phyloP scores from a whole-genome alignment of 2,329 filamentous ascomycete species.

The Ophiocordyceps camponoti-floridani region DNA sequence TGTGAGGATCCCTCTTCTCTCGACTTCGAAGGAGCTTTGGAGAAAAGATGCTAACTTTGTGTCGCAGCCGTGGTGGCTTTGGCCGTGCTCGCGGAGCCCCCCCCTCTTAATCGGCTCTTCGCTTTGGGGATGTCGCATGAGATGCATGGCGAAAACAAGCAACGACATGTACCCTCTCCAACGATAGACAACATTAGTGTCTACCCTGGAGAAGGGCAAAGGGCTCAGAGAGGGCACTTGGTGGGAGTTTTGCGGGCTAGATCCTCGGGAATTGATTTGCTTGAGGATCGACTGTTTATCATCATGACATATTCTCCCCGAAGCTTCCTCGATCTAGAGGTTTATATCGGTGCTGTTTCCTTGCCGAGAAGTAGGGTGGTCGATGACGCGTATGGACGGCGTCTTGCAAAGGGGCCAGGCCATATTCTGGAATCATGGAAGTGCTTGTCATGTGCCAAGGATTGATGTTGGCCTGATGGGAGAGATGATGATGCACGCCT shows the following conservation, averaged over 20 bases:
- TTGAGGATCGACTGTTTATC: slow-evolving; percentile 23
- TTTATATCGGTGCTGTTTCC: background rate
- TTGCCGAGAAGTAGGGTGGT: background rate
- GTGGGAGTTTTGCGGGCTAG: slow-evolving; percentile 28
- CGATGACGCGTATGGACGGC: background rate
- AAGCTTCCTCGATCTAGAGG: slow-evolving; percentile 3
- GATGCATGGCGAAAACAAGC: slow-evolving; percentile 23
- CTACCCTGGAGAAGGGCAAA: slow-evolving; percentile 21
- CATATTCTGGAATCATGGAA: too few relatives aligned
- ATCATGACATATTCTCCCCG: slow-evolving; percentile 15
- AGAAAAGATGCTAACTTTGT: slow-evolving; percentile 1
- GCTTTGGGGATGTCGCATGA: slow-evolving; percentile 22
- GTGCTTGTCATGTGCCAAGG: too few relatives aligned
- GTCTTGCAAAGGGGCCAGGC: background rate
- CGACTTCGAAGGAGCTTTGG: background rate
- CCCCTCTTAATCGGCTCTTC: slow-evolving; percentile 36
- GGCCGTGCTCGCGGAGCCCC: slow-evolving; percentile 67
- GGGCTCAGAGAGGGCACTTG: slow-evolving; percentile 20
- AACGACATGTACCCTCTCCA: slow-evolving; percentile 31
- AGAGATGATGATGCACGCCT: too few relatives aligned
- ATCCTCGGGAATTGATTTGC: slow-evolving; percentile 30
- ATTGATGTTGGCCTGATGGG: too few relatives aligned
- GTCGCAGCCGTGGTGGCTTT: slow-evolving; percentile 59
- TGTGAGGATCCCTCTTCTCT: slow-evolving; percentile 35
- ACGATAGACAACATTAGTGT: slow-evolving; percentile 13